Conservation (phyloP, 352 stramenopile genomes). For the Phytopythium delawarense region DNA sequence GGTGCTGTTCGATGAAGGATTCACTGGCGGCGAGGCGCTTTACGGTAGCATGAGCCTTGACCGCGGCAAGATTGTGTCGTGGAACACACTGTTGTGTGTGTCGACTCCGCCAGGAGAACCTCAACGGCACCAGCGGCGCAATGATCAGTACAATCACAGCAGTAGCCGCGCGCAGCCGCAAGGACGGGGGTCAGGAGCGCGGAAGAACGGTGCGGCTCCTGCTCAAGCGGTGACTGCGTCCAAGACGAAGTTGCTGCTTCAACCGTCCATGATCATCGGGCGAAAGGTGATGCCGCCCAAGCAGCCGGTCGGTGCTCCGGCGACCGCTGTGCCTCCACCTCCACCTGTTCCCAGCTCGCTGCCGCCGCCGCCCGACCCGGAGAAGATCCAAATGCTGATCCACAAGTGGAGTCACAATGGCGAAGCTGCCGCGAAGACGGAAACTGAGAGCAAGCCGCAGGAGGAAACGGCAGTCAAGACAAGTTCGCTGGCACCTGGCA, state of each 20-base stretch:
- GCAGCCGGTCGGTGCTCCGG: constrained; percentile 6
- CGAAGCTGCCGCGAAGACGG: constrained; percentile 13
- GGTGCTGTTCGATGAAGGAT: constrained; percentile 96
- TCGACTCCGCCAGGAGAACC: constrained; percentile 35
- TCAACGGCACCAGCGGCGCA: constrained; percentile 1
- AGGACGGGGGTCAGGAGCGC: not conserved
- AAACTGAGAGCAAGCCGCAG: not conserved
- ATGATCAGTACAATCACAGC: constrained; percentile 10
- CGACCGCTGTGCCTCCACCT: constrained; percentile 7
- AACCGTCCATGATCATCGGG: constrained; percentile 8
- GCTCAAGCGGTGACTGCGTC: constrained; percentile 4
- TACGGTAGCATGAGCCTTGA: constrained; percentile 95
- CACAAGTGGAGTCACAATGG: constrained; percentile 53
- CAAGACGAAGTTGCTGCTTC: constrained; percentile 18
- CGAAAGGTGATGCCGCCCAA: constrained; percentile 5
- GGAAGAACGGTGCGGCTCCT: constrained; percentile 9
- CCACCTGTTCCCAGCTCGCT: constrained; percentile 31
- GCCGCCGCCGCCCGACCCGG: constrained; percentile 36
- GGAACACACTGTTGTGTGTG: constrained; percentile 83
- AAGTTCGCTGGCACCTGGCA: constrained; percentile 2
- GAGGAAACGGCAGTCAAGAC: not conserved
- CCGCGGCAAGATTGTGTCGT: constrained; percentile 93
- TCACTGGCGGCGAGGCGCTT: constrained; percentile 95
- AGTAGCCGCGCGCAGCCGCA: not conserved
- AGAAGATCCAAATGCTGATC: constrained; percentile 63